phyloP scores from a whole-genome alignment of 805 yeast genomes.

The Diddensiella caesifluorescens region DNA sequence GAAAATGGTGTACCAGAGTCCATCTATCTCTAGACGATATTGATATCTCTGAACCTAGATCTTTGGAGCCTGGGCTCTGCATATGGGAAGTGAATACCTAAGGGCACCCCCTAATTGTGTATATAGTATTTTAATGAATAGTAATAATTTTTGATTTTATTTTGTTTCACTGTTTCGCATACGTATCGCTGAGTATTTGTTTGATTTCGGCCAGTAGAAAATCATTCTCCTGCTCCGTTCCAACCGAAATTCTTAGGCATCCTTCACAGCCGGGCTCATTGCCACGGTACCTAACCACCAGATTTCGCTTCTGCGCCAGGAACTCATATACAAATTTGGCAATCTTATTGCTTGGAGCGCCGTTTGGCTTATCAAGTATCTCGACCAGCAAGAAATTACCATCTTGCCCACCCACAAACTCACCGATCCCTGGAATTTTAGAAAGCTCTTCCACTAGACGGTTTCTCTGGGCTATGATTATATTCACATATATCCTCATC shows the following conservation, averaged over 20 bases:
- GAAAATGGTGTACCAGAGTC: conserved; percentile 25
- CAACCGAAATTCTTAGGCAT: conserved; percentile 79
- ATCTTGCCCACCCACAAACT: conserved; percentile 76
- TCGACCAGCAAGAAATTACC: conserved; percentile 81
- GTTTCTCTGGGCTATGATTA: conserved; percentile 51
- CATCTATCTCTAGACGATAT: conserved; percentile 76
- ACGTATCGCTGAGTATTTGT: conserved; percentile 16
- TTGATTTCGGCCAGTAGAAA: conserved; percentile 47
- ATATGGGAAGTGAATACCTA: conserved; percentile 21
- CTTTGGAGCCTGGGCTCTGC: conserved; percentile 52
- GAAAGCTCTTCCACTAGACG: conserved; percentile 50
- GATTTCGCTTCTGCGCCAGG: conserved; percentile 66
- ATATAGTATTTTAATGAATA: background rate
- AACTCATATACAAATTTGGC: conserved; percentile 63
- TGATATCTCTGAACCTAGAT: conserved; percentile 42
- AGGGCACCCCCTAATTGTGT: background rate
- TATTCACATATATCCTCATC: conserved; percentile 52
- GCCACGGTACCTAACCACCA: conserved; percentile 91
- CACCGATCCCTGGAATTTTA: conserved; percentile 59
- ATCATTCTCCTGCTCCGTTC: conserved; percentile 72
- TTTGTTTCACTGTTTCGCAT: background rate
- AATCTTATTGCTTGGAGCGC: conserved; percentile 58
- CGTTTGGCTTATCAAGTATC: conserved; percentile 51
- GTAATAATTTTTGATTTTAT: background rate
- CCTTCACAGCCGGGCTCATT: conserved; percentile 85